These are phyloP conservation scores for Saksenaea vasiformis DNA, from an alignment of 371 early-diverging fungal species.

Conservation along the genomic window DNA sequence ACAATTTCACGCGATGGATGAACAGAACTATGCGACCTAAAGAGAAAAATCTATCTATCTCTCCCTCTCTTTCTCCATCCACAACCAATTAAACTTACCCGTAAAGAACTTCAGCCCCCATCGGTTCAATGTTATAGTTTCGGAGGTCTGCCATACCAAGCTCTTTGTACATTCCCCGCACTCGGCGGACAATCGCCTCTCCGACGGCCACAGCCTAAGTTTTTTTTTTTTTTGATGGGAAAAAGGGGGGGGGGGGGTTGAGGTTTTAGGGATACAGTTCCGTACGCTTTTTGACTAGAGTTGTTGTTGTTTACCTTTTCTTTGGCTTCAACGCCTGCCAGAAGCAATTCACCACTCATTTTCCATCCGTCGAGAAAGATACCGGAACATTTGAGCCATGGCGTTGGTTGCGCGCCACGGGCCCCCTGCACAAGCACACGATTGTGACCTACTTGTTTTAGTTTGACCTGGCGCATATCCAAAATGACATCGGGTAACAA, in stretches of 20 bases:
- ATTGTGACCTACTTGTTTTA: conserved; percentile 59
- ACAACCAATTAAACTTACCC: conserved; percentile 46
- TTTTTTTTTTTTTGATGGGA: background rate
- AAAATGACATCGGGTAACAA: conserved; percentile 74
- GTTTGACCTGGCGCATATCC: conserved; percentile 65
- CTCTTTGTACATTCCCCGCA: conserved; percentile 49
- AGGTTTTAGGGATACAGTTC: no score
- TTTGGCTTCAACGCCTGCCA: conserved; percentile 68
- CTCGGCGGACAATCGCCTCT: conserved; percentile 62
- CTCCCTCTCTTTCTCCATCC: background rate
- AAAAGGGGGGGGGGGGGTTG: no score
- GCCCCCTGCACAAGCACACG: conserved; percentile 70
- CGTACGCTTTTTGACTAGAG: no score
- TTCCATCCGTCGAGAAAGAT: conserved; percentile 74
- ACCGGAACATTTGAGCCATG: conserved; percentile 69
- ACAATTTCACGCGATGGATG: conserved; percentile 61
- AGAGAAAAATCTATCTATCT: background rate
- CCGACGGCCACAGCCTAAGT: conserved; percentile 61
- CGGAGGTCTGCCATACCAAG: conserved; percentile 56
- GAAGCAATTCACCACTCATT: conserved; percentile 63
- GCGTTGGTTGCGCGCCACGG: conserved; percentile 67
- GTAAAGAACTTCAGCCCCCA: conserved; percentile 73
- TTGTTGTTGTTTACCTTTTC: conserved; percentile 18
- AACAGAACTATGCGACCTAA: conserved; percentile 50
- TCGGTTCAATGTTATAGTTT: conserved; percentile 58